phyloP scores from a whole-genome alignment of 1,284 basidiomycete genomes.

The Heterobasidion irregulare region DNA sequence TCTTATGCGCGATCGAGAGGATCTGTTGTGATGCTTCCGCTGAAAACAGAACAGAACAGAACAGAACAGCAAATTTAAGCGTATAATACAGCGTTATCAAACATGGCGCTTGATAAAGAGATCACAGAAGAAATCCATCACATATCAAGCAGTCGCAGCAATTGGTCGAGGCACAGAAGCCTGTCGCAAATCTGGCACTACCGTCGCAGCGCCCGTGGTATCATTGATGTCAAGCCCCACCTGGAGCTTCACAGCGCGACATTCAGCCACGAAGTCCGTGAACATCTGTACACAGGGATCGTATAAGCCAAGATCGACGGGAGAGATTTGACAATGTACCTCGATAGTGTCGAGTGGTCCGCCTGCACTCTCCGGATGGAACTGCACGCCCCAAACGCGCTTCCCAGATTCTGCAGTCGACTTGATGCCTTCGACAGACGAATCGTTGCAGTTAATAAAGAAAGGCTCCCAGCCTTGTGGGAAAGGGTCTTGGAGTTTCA shows the following conservation, averaged over 20 bases:
- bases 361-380: slow-evolving; percentile 92
- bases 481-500: slow-evolving; percentile 88
- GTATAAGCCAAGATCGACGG: neutral
- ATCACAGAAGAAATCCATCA: no score
- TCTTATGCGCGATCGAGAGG: no score
- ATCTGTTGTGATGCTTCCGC: no score
- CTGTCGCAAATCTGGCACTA: slow-evolving; percentile 11
- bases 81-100: no score
- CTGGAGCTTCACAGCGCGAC: slow-evolving; percentile 46
- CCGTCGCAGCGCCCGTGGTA: slow-evolving; percentile 18
- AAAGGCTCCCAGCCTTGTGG: slow-evolving; percentile 93
- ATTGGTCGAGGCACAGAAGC: slow-evolving; percentile 15
- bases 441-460: slow-evolving; percentile 98
- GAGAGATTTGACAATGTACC: slow-evolving; percentile 31
- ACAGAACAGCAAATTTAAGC: no score
- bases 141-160: slow-evolving; percentile 19
- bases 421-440: slow-evolving; percentile 96
- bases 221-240: slow-evolving; percentile 13
- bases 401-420: slow-evolving; percentile 82
- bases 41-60: no score
- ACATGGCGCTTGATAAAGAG: no score
- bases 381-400: slow-evolving; percentile 93
- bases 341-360: slow-evolving; percentile 92
- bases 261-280: slow-evolving; percentile 81
- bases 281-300: slow-evolving; percentile 60